Evolutionary conservation across 2,329 filamentous ascomycete species (phyloP).

Genomic region (Alternaria brassicicola): DNA sequence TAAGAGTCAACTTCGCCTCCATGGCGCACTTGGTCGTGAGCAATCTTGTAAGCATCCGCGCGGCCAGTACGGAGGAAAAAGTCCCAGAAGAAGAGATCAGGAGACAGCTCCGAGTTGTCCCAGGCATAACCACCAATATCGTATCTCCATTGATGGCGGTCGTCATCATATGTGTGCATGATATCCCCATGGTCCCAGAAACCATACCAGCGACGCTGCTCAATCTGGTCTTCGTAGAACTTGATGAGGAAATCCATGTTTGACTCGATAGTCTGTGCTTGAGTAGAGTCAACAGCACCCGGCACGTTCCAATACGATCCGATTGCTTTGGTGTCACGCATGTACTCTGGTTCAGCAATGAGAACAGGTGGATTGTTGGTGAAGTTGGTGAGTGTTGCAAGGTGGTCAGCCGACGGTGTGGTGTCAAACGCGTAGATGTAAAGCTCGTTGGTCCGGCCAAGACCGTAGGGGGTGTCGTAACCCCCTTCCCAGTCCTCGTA

Average conservation of each 20-base stretch:
- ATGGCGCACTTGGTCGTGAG: slow-evolving; percentile 64
- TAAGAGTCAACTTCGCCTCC: slow-evolving; percentile 68
- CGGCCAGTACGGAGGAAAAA: slow-evolving; percentile 66
- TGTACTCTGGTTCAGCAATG: slow-evolving; percentile 55
- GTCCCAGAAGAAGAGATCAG: slow-evolving; percentile 67
- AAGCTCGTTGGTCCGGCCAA: slow-evolving; percentile 64
- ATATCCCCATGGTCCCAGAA: slow-evolving; percentile 68
- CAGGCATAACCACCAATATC: slow-evolving; percentile 69
- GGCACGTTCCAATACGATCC: slow-evolving; percentile 62
- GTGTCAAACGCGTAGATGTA: slow-evolving; percentile 59
- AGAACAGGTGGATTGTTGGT: slow-evolving; percentile 62
- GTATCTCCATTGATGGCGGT: slow-evolving; percentile 67
- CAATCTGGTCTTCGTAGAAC: slow-evolving; percentile 63
- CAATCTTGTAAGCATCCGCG: slow-evolving; percentile 63
- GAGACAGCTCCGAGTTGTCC: slow-evolving; percentile 69
- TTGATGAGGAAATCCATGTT: slow-evolving; percentile 63
- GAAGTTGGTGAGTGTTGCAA: slow-evolving; percentile 54
- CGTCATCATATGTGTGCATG: slow-evolving; percentile 66
- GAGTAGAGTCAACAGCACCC: slow-evolving; percentile 40
- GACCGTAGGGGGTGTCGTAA: slow-evolving; percentile 63
- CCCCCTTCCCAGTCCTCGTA: slow-evolving; percentile 67
- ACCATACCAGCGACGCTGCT: slow-evolving; percentile 66
- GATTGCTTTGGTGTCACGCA: slow-evolving; percentile 60
- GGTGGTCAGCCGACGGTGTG: slow-evolving; percentile 58
- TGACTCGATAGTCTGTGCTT: slow-evolving; percentile 52